These are phyloP conservation scores for Cladorrhinum sp. DNA, from an alignment of 2,329 filamentous ascomycete genomes.

Conservation along the genomic window DNA sequence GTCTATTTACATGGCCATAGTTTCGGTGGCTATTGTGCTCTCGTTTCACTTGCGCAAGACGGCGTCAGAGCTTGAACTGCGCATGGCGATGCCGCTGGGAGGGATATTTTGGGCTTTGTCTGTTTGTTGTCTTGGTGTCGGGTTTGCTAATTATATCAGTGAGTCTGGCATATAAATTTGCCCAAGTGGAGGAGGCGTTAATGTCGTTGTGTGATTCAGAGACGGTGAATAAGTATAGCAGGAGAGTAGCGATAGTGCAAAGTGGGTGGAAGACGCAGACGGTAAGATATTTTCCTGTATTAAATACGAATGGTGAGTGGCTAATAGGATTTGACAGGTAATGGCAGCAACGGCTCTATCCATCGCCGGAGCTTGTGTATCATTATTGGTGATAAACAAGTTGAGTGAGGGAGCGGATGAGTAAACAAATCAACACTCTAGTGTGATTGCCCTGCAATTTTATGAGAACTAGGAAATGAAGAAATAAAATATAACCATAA, in stretches of 20 bases:
- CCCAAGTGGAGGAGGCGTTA: neutral
- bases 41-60: slow-evolving; percentile 84
- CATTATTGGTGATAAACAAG: slow-evolving; percentile 55
- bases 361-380: slow-evolving; percentile 64
- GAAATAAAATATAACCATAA: neutral
- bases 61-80: slow-evolving; percentile 67
- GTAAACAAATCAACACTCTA: neutral
- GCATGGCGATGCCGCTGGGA: slow-evolving; percentile 79
- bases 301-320: neutral
- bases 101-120: slow-evolving; percentile 84
- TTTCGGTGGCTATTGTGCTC: slow-evolving; percentile 84
- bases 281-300: slow-evolving; percentile 43
- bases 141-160: slow-evolving; percentile 83
- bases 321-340: slow-evolving; percentile 42
- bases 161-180: slow-evolving; percentile 31
- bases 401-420: slow-evolving; percentile 28
- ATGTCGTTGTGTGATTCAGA: slow-evolving; percentile 38
- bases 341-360: slow-evolving; percentile 59
- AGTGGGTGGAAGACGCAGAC: slow-evolving; percentile 89
- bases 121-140: slow-evolving; percentile 70
- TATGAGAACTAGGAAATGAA: neutral
- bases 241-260: slow-evolving; percentile 79
- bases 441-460: too few relatives aligned
- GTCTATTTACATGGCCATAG: slow-evolving; percentile 85
- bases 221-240: slow-evolving; percentile 76